These are phyloP conservation scores for Bruguiera sexangula DNA, from an alignment of 345 rosid genomes.

Conservation along the genomic window DNA sequence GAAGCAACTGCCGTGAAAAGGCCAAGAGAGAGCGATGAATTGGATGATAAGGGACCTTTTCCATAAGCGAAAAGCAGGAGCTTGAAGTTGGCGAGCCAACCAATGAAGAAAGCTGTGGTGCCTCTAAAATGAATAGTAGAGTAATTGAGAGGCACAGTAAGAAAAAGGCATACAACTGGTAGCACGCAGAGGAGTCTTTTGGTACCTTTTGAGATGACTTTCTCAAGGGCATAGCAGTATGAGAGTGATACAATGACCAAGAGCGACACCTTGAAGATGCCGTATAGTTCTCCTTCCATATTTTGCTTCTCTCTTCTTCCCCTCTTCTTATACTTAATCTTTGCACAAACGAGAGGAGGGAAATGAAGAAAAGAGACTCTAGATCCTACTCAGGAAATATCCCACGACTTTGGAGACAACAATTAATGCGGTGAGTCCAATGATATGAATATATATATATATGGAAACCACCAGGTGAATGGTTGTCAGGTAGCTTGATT, in stretches of 20 bases:
- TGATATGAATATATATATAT: too few relatives aligned
- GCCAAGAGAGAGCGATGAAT: slow-evolving; percentile 1
- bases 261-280: slow-evolving; percentile 25
- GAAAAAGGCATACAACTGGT: slow-evolving; percentile 26
- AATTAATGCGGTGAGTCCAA: too few relatives aligned
- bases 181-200: slow-evolving; percentile 18
- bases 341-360: too few relatives aligned
- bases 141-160: slow-evolving; percentile 30
- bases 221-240: slow-evolving; percentile 22
- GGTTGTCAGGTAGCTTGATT: not conserved
- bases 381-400: too few relatives aligned
- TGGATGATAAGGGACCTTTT: slow-evolving; percentile 30
- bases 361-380: too few relatives aligned
- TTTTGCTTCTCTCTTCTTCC: not conserved
- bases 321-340: too few relatives aligned
- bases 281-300: slow-evolving; percentile 20
- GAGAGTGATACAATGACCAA: slow-evolving; percentile 21
- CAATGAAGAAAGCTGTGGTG: slow-evolving; percentile 28
- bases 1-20: slow-evolving; percentile 21
- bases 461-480: not conserved
- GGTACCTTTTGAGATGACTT: slow-evolving; percentile 12
- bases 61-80: slow-evolving; percentile 34
- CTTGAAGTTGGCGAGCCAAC: slow-evolving; percentile 41
- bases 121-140: slow-evolving; percentile 21
- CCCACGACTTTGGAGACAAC: too few relatives aligned